Base-by-base conservation (phyloP, 2,329 filamentous ascomycete species). In the Pyrenophora graminea region DNA sequence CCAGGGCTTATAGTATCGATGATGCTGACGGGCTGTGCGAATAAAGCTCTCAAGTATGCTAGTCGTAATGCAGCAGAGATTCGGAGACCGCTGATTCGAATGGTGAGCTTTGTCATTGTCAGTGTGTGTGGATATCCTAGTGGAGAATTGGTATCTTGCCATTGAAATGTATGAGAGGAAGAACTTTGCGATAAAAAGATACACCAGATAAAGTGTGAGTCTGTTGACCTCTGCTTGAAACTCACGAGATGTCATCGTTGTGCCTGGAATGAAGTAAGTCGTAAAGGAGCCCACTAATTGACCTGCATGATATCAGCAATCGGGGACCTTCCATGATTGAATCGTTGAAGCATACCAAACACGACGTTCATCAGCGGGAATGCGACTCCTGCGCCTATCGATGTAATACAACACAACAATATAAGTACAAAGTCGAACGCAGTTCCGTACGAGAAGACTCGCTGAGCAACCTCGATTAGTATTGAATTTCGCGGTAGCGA, bases 361-460 rank as follows among this genome's bases (percentile, higher is more conserved):
- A 85, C 74, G 33, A 86, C 72, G 32, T 84, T 82, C 81, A 86
- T 85, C 30, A 85, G 59, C 0, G 82, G 82, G 6, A 82, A 64
- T 0, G 70, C 59, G 43, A 70, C 61, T 1, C 72, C 72, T 13
- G 70, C 61, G 1, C 65, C 72, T 15, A 74, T 64, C 0, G 70
- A 68, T 2, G 71, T 66, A 8, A 74, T 4, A 9, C 58, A 54
- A 17, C 62, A 67, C 13, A 65, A 4, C 0, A 45, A 34, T 12
- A 74, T 64, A 3, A 74, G 48, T 9, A 69, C 40, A 17, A 52
- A 61, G 53, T 75, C 72, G 2, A 73, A 33, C 4, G 40, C 51
- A 0, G 69, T 72, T 10, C 68, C 72, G 38, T 72, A 73, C 2
- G 50, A 45, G 39, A 73, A 64, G 0, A 74, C 68, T 23, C 72